Evolutionary conservation across 192 early-diverging fungal genomes (phyloP).

Genomic region (Mortierella claussenii): DNA sequence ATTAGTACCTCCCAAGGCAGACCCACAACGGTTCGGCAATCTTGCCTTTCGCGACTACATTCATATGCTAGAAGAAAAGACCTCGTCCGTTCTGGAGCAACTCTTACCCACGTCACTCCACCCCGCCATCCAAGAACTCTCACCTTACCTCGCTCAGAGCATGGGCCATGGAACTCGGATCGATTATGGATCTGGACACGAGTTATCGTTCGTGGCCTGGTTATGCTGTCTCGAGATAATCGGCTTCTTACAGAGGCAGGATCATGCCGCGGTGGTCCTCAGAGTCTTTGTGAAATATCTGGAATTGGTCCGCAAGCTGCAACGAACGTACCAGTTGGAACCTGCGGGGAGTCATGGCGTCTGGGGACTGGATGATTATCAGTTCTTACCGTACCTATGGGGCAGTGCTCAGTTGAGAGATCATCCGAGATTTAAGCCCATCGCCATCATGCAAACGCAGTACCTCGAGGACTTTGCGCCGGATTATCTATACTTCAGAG

Average conservation of each 20-base stretch:
- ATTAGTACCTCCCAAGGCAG: slow-evolving; percentile 78
- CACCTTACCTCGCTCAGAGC: slow-evolving; percentile 71
- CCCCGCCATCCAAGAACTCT: slow-evolving; percentile 74
- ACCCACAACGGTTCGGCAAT: slow-evolving; percentile 91
- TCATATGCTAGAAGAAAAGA: slow-evolving; percentile 37
- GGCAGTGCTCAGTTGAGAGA: slow-evolving; percentile 91
- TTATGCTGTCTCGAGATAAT: slow-evolving; percentile 82
- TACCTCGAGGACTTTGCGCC: slow-evolving; percentile 66
- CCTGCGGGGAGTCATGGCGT: slow-evolving; percentile 98
- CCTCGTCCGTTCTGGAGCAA: slow-evolving; percentile 33
- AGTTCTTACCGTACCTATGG: slow-evolving; percentile 94
- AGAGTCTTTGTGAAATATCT: slow-evolving; percentile 85
- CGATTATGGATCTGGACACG: slow-evolving; percentile 98
- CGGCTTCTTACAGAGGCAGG: slow-evolving; percentile 66
- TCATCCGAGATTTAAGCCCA: slow-evolving; percentile 76
- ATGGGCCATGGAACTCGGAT: slow-evolving; percentile 94
- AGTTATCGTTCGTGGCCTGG: slow-evolving; percentile 89
- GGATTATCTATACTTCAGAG: slow-evolving; percentile 89
- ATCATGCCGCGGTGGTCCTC: slow-evolving; percentile 79
- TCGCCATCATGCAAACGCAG: slow-evolving; percentile 71
- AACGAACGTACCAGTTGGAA: slow-evolving; percentile 87
- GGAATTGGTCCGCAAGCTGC: slow-evolving; percentile 79
- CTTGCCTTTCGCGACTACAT: slow-evolving; percentile 87
- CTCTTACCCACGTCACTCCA: slow-evolving; percentile 52
- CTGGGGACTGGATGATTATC: slow-evolving; percentile 97